Percentiles rank a stretch among this genome's conserved stretches.
Evolutionary conservation across 306 rosid species (phyloP).

Genomic region (Luffa aegyptiaca): DNA sequence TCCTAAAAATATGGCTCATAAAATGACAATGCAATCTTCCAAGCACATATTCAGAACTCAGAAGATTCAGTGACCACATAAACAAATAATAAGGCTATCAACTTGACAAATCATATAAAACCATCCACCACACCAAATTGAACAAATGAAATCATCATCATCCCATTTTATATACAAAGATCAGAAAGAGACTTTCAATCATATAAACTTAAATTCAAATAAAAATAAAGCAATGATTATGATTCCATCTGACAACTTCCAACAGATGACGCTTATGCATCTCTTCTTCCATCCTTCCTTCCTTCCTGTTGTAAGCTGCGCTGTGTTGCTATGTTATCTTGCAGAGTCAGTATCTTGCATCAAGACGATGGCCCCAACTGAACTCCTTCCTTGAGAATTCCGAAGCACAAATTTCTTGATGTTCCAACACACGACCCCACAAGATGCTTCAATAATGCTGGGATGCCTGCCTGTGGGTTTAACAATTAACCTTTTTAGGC

Average conservation of each 20-base stretch:
- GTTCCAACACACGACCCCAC: not conserved
- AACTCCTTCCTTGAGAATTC: not conserved
- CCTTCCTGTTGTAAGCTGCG: not conserved
- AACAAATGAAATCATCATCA: not conserved
- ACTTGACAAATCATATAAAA: not conserved
- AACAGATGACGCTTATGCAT: not conserved
- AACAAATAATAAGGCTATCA: not conserved
- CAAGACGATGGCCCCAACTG: not conserved
- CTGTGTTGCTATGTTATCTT: not conserved
- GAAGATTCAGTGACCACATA: not conserved
- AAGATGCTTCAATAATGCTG: not conserved
- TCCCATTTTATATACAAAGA: conserved; percentile 1
- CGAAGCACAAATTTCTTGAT: not conserved
- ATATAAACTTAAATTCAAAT: not conserved
- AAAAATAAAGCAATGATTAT: not conserved
- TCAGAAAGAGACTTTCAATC: not conserved
- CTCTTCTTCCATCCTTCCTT: not conserved
- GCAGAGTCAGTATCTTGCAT: not conserved
- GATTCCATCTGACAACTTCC: not conserved
- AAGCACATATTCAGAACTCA: not conserved
- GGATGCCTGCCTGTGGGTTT: conserved; percentile 2
- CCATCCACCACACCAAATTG: not conserved
- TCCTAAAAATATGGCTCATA: no score
- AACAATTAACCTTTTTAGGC: not conserved
- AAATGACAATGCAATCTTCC: not conserved